phyloP scores from a whole-genome alignment of 306 rosid genomes.

The Rubus idaeus region DNA sequence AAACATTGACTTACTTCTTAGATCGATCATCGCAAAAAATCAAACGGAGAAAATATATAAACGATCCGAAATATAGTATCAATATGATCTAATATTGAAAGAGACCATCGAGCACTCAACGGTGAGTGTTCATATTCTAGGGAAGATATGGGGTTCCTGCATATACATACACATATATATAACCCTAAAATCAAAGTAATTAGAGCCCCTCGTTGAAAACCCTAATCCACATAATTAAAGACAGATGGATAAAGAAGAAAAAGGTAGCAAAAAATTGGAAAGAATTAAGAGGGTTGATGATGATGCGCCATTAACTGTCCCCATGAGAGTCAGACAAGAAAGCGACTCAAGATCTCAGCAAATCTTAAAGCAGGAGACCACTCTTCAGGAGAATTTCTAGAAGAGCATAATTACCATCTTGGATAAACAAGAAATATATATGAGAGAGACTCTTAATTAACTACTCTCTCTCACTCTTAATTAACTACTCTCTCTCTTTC shows the following conservation, averaged over 20 bases:
- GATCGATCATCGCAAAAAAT: not conserved
- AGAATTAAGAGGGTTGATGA: not conserved
- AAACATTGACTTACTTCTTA: not conserved
- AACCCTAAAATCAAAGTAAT: not conserved
- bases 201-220: constrained; percentile 19
- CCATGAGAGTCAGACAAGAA: constrained; percentile 45
- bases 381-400: constrained; percentile 1
- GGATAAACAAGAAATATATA: not conserved
- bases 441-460: not conserved
- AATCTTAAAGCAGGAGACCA: constrained; percentile 23
- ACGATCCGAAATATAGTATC: not conserved
- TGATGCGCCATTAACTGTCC: constrained; percentile 36
- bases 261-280: constrained; percentile 13
- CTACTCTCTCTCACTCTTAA: not conserved
- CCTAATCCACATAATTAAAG: constrained; percentile 22
- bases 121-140: constrained; percentile 8
- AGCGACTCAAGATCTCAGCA: constrained; percentile 34
- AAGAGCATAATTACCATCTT: constrained; percentile 6
- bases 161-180: not conserved
- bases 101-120: not conserved
- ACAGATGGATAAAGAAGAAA: constrained; percentile 15
- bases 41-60: not conserved
- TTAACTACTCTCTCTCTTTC: not conserved
- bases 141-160: constrained; percentile 4
- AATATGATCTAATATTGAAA: constrained; percentile 6